A percentile compares a stretch with the other conserved stretches of the same genome.
Evolutionary conservation across 2,329 filamentous ascomycete species (phyloP).

Genomic region (Mycosphaerella sp.): DNA sequence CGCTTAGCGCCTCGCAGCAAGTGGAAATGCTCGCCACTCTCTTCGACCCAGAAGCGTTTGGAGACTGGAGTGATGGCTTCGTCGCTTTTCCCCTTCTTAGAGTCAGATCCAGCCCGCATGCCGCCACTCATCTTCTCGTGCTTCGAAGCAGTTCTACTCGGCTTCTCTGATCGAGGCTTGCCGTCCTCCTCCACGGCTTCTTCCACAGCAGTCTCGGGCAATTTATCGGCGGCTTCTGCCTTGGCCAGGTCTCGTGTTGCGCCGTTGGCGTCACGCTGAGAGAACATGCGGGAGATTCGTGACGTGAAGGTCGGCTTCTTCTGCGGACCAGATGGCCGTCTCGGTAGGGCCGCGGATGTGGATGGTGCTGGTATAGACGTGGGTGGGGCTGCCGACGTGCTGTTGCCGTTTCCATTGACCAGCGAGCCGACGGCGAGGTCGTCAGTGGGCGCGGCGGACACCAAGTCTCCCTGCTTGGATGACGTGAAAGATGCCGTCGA

Average conservation of each 20-base stretch:
- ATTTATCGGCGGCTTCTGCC: constrained; percentile 4
- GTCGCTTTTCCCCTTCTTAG: constrained; percentile 31
- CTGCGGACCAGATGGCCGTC: constrained; percentile 24
- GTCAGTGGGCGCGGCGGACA: not conserved
- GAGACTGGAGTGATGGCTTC: constrained; percentile 21
- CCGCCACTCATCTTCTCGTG: constrained; percentile 24
- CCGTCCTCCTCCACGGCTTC: constrained; percentile 19
- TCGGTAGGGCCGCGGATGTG: not conserved
- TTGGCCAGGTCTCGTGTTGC: constrained; percentile 18
- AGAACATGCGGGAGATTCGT: constrained; percentile 41
- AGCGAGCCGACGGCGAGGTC: constrained; percentile 7
- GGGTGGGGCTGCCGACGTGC: not conserved
- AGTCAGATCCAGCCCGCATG: constrained; percentile 29
- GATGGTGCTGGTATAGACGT: not conserved
- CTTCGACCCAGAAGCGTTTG: constrained; percentile 52
- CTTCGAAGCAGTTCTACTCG: constrained; percentile 31
- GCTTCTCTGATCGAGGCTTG: constrained; percentile 23
- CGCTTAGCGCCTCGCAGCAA: constrained; percentile 81
- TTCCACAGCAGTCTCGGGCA: constrained; percentile 23
- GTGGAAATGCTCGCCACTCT: constrained; percentile 74
- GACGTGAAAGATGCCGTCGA: constrained; percentile 41
- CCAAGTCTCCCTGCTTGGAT: constrained; percentile 13
- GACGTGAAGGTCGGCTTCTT: constrained; percentile 38
- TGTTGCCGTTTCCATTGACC: constrained; percentile 22
- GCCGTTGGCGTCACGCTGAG: constrained; percentile 31